Base-by-base conservation (phyloP, 176 grass and related monocot genomes). In the Juncus inflexus region DNA sequence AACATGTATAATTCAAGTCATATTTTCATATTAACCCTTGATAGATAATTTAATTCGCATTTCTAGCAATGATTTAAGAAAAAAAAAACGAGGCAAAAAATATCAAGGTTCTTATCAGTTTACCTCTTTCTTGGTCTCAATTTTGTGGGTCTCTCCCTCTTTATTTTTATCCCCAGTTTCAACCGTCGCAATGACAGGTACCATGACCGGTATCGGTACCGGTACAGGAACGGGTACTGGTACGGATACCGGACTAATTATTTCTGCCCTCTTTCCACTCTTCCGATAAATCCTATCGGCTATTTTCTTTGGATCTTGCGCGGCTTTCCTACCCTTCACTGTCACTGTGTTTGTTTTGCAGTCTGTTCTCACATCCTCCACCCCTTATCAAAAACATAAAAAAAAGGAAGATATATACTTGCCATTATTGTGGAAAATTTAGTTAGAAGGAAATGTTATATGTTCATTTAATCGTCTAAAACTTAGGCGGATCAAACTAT, bases 291-390 rank as follows among this genome's bases (percentile, higher is more conserved):
- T 74, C 4, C 63, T 42, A 45, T 55, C 55, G 35, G 75, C 65
- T 35, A 80, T 50, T 55, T 66, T 80, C 58, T 38, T 28, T 12
- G 83, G 83, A 52, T 78, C 67, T 70, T 75, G 65, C 4, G 60
- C 62, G 37, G 37, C 82, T 39, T 38, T 73, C 13, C 11, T 62
- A 15, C 86, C 86, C 53, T 79, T 73, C 37, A 89, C 35, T 2
- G 83, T 65, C 10, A 95, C 86, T 55, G 6, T 89, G 79, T 89
- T 50, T 28, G 65, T 62, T 40, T 49, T 55, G 55, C 40, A 62
- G 41, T 89, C 83, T 7, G 81, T 80, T n/a, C 6, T 73, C 65
- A 86, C 82, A 15, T 83, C 79, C 42, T 73, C 79, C n/a, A 83
- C 80, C 14, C 69, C 90, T 95, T 72, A 5, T 9, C 35, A 57